A percentile compares a stretch with the other conserved stretches of the same genome.
Conservation (phyloP, 1,284 basidiomycete genomes). For the Clitocybe nebularis region DNA sequence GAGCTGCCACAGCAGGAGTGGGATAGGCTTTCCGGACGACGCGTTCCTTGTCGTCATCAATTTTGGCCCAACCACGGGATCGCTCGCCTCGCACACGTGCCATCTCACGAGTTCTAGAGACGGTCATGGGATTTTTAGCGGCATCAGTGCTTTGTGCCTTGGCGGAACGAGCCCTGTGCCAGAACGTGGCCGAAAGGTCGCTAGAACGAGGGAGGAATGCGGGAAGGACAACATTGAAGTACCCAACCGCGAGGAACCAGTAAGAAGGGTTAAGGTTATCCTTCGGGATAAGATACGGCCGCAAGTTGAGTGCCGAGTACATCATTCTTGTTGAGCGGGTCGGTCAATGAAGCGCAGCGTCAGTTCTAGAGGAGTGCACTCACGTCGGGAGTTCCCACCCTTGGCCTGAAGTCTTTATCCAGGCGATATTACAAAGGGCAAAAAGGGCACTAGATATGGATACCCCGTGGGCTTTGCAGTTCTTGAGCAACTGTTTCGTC, state of each 20-base stretch:
- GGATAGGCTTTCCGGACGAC: slow-evolving; percentile 41
- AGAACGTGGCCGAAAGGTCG: slow-evolving; percentile 48
- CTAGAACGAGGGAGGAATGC: slow-evolving; percentile 50
- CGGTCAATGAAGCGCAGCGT: not conserved
- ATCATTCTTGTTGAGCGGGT: slow-evolving; percentile 51
- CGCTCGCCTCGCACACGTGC: slow-evolving; percentile 56
- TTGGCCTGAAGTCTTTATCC: slow-evolving; percentile 46
- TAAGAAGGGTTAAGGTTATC: slow-evolving; percentile 54
- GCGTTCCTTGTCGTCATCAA: slow-evolving; percentile 62
- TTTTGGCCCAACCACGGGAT: slow-evolving; percentile 61
- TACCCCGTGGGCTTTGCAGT: slow-evolving; percentile 66
- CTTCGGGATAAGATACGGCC: slow-evolving; percentile 49
- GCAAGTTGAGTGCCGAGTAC: slow-evolving; percentile 76
- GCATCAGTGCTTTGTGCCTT: slow-evolving; percentile 62
- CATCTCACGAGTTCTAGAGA: slow-evolving; percentile 60
- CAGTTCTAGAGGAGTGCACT: slow-evolving; percentile 17
- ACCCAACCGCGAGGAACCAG: slow-evolving; percentile 76
- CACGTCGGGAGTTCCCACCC: slow-evolving; percentile 54
- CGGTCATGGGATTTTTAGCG: slow-evolving; percentile 58
- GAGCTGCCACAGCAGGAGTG: slow-evolving; percentile 28
- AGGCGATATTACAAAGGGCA: slow-evolving; percentile 72
- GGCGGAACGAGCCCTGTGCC: slow-evolving; percentile 68
- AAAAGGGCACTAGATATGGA: slow-evolving; percentile 75
- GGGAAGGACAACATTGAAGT: slow-evolving; percentile 77
- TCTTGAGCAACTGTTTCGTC: slow-evolving; percentile 57